Evolutionary conservation across 805 yeast genomes (phyloP).

Genomic region (Helenozyma rhizophorensis): DNA sequence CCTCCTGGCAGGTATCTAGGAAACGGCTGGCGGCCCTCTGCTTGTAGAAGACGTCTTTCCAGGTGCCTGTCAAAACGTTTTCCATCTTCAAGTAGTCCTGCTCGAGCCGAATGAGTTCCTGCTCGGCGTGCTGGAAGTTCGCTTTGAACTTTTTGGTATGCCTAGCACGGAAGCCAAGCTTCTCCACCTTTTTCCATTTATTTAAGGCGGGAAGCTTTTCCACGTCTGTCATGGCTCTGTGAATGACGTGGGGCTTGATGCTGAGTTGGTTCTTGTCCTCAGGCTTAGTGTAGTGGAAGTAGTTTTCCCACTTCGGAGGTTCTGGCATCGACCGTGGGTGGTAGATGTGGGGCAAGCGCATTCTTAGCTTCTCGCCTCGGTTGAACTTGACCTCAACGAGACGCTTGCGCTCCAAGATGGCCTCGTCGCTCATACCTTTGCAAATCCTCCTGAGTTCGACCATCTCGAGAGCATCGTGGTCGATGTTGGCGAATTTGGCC

Average conservation of each 20-base stretch:
- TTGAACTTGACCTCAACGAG: too few relatives aligned
- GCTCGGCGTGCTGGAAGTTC: slow-evolving; percentile 1
- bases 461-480: too few relatives aligned
- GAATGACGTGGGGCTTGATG: neutral
- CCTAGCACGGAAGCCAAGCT: slow-evolving; percentile 3
- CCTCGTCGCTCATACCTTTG: too few relatives aligned
- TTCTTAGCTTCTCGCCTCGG: too few relatives aligned
- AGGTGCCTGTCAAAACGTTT: neutral
- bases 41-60: slow-evolving; percentile 4
- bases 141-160: slow-evolving; percentile 1
- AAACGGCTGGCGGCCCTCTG: slow-evolving; percentile 4
- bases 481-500: too few relatives aligned
- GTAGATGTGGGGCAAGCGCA: too few relatives aligned
- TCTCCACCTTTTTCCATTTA: neutral
- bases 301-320: neutral
- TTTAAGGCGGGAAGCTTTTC: neutral
- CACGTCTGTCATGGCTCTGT: neutral
- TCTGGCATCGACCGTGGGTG: neutral
- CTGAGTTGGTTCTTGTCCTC: neutral
- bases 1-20: slow-evolving; percentile 2
- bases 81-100: slow-evolving; percentile 1
- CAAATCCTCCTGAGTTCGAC: too few relatives aligned
- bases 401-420: too few relatives aligned
- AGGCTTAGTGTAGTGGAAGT: neutral
- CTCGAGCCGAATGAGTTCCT: slow-evolving; percentile 2